Base-by-base conservation (phyloP, 257 asterid species). In the Ocimum tenuiflorum region DNA sequence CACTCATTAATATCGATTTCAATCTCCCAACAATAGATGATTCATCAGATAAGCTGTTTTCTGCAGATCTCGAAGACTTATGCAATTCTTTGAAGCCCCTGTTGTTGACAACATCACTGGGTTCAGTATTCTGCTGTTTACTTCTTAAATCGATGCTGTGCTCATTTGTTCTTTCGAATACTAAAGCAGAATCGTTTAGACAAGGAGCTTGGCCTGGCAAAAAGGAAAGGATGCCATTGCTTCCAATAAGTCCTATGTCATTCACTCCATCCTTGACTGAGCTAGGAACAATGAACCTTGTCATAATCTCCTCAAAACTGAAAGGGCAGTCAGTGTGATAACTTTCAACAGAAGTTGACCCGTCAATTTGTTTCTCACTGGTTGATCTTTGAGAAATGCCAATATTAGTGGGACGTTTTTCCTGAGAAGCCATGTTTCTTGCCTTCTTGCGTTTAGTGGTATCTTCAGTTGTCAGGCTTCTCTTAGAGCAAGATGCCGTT, bases 261-360 rank as follows among this genome's bases (percentile, higher is more conserved):
- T 85, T 85, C 53, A 89, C 88, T 64, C 58, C 70, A 67, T 88
- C 96, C 81, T 78, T 86, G 41, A 85, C 81, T 10, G 96, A 85
- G 73, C 66, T 74, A 45, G 88, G 95, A 46, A 76, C 69, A 15
- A 69, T 70, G 62, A 91, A 91, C 73, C 86, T 86, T 22, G 88
- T 69, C 81, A 73, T 69, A 60, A 91, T 91, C 79, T 91, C 96
- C 84, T 91, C 91, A 53, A 79, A 66, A 36, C 78, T 86, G 70
- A 79, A 85, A 8, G 94, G 96, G 68, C 80, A 81, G 29, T 74
- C 91, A n/a, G n/a, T n/a, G n/a, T n/a, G n/a, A n/a, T n/a, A n/a
- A n/a, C n/a, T n/a, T n/a, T n/a, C n/a, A 62, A 73, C 77, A 64
- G 51, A 67, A 79, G 63, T 73, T 33, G 81, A 64, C 50, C 72